Percentiles rank a stretch among this genome's conserved stretches.
Conservation (phyloP, 306 rosid species). For the Comarum palustre region DNA sequence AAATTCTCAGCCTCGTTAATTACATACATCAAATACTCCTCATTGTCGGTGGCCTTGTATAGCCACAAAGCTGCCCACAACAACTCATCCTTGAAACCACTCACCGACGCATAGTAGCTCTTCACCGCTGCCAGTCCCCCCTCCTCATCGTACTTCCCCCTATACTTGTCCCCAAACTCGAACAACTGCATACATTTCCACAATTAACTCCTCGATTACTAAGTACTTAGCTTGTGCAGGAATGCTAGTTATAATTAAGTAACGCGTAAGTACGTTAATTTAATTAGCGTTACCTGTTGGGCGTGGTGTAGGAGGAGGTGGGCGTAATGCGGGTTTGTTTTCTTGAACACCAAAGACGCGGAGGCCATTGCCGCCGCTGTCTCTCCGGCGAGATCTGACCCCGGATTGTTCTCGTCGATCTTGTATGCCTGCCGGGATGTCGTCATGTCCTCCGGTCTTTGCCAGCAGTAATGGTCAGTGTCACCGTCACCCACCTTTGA, state of each 20-base stretch:
- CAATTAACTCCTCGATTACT: background rate
- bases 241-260: background rate
- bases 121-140: conserved; percentile 73
- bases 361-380: conserved; percentile 95
- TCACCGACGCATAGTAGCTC: conserved; percentile 98
- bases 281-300: conserved; percentile 47
- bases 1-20: conserved; percentile 58
- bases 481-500: conserved; percentile 93
- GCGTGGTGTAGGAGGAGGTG: conserved; percentile 85
- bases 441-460: conserved; percentile 95
- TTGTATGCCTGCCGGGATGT: conserved; percentile 89
- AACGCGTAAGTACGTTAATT: background rate
- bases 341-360: conserved; percentile 69
- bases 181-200: conserved; percentile 50
- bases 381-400: conserved; percentile 98
- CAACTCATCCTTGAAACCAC: conserved; percentile 92
- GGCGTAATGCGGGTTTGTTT: conserved; percentile 82
- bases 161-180: conserved; percentile 79
- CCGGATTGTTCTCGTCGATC: conserved; percentile 74
- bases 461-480: conserved; percentile 99
- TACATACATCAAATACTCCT: conserved; percentile 52
- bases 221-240: background rate
- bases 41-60: conserved; percentile 91
- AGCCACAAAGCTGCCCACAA: conserved; percentile 97
- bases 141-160: conserved; percentile 69